These are phyloP conservation scores for Torulaspora maleeae DNA, from an alignment of 805 yeast species.

Conservation along the genomic window DNA sequence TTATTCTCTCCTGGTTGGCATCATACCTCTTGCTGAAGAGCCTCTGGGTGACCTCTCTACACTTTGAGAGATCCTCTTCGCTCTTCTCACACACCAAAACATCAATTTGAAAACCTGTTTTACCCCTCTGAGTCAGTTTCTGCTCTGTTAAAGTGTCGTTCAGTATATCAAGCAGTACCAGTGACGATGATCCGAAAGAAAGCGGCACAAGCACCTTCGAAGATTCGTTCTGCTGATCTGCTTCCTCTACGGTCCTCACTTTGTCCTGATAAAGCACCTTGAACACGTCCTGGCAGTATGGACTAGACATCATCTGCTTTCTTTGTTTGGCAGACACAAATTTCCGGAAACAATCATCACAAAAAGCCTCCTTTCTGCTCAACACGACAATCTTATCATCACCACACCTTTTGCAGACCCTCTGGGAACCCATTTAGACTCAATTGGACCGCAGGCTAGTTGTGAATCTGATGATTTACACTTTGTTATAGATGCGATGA, in stretches of 20 bases:
- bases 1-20: constrained; percentile 34
- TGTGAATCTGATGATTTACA: background rate
- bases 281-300: constrained; percentile 67
- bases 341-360: constrained; percentile 54
- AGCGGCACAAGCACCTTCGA: constrained; percentile 52
- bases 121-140: constrained; percentile 52
- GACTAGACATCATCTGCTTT: constrained; percentile 62
- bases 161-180: constrained; percentile 65
- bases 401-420: constrained; percentile 1
- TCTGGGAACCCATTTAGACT: background rate
- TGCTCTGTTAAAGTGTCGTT: constrained; percentile 62
- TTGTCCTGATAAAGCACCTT: constrained; percentile 34
- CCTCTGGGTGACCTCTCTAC: constrained; percentile 13
- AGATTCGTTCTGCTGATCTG: constrained; percentile 35
- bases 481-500: constrained; percentile 10
- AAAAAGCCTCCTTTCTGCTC: constrained; percentile 34
- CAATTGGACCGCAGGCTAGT: background rate
- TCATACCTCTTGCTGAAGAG: constrained; percentile 21
- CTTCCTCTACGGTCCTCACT: constrained; percentile 20
- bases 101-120: constrained; percentile 59
- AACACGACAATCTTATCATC: constrained; percentile 1
- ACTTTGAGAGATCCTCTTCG: constrained; percentile 30
- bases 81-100: constrained; percentile 44
- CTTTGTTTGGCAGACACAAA: constrained; percentile 78
- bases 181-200: constrained; percentile 63